Percentiles rank a stretch among this genome's conserved stretches.
Evolutionary conservation across 768 basidiomycete genomes (phyloP).

Genomic region (Sistotremastrum suecicum): DNA sequence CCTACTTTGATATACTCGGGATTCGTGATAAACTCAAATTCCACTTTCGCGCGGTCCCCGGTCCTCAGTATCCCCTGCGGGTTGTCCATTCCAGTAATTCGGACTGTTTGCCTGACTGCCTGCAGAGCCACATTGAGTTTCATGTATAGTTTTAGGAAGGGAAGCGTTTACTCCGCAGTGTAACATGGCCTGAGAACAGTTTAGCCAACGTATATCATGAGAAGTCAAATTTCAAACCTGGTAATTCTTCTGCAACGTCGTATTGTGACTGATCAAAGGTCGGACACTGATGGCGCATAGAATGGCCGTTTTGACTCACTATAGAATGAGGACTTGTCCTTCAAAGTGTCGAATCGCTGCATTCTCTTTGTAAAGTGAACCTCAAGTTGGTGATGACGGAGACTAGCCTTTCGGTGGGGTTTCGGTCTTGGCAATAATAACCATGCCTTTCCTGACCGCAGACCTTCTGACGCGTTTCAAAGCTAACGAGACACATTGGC

Average conservation of each 20-base stretch:
- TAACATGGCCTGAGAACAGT: constrained; percentile 56
- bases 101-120: constrained; percentile 86
- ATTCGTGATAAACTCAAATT: constrained; percentile 86
- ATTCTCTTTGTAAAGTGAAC: neutral
- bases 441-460: constrained; percentile 89
- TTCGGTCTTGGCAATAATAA: constrained; percentile 72
- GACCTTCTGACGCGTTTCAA: constrained; percentile 76
- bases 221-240: constrained; percentile 36
- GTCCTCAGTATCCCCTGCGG: constrained; percentile 82
- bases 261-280: constrained; percentile 52
- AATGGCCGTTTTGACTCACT: constrained; percentile 33
- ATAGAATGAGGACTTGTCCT: constrained; percentile 85
- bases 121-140: constrained; percentile 15
- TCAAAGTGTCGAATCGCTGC: constrained; percentile 76
- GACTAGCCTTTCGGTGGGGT: constrained; percentile 55
- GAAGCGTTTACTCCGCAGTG: constrained; percentile 64
- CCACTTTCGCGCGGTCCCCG: constrained; percentile 88
- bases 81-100: constrained; percentile 83
- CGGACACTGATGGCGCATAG: constrained; percentile 1
- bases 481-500: constrained; percentile 89
- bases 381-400: neutral
- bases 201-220: constrained; percentile 1
- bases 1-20: constrained; percentile 89
- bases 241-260: constrained; percentile 85
- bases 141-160: neutral